Conservation (phyloP, 2,329 filamentous ascomycete genomes). For the Fusarium liriodendri region DNA sequence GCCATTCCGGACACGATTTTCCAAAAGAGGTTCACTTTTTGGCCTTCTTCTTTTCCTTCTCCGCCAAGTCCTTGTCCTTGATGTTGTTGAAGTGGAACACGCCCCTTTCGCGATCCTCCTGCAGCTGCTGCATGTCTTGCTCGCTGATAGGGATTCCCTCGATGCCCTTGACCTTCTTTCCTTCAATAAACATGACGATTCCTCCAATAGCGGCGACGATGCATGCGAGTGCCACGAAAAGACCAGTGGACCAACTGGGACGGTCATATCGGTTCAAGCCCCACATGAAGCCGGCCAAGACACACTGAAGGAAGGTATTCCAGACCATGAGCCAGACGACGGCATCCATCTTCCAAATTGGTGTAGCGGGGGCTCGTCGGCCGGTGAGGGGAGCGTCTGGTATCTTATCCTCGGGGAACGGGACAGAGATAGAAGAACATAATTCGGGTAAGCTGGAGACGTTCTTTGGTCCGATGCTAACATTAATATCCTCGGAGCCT, state of each 20-base stretch:
- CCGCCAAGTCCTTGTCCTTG: conserved; percentile 48
- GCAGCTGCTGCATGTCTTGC: conserved; percentile 62
- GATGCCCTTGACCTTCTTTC: conserved; percentile 75
- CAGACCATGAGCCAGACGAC: conserved; percentile 82
- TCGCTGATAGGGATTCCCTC: conserved; percentile 76
- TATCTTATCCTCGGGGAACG: conserved; percentile 72
- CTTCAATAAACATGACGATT: conserved; percentile 76
- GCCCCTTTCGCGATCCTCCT: conserved; percentile 64
- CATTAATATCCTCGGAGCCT: conserved; percentile 70
- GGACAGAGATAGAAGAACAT: conserved; percentile 54
- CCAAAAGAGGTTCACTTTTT: conserved; percentile 17
- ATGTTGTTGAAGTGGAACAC: conserved; percentile 65
- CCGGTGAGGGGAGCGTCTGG: conserved; percentile 78
- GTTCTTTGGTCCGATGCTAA: conserved; percentile 64
- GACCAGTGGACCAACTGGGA: conserved; percentile 83
- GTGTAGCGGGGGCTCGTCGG: conserved; percentile 73
- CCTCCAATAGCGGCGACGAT: conserved; percentile 76
- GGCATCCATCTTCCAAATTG: conserved; percentile 81
- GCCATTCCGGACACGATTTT: background rate
- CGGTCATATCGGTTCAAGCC: conserved; percentile 77
- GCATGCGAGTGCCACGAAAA: conserved; percentile 81
- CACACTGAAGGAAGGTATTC: conserved; percentile 83
- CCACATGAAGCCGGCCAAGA: conserved; percentile 87
- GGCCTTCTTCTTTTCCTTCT: conserved; percentile 38
- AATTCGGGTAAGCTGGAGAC: conserved; percentile 57